These are phyloP conservation scores for Coemansia sp. DNA, from an alignment of 192 early-diverging fungal species.

Conservation along the genomic window DNA sequence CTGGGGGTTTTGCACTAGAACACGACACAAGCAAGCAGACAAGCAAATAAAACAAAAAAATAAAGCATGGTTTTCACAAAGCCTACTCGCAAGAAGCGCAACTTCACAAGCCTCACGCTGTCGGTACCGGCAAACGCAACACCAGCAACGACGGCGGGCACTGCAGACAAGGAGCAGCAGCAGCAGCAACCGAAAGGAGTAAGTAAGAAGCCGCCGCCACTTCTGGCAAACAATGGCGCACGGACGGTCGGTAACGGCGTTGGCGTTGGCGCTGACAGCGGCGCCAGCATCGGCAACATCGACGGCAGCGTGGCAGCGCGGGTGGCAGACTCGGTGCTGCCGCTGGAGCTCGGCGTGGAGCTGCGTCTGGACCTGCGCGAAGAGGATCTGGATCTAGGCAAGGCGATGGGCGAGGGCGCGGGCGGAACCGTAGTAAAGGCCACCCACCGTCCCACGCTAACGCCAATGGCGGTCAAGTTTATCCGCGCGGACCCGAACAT, in stretches of 20 bases:
- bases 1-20: too few species aligned
- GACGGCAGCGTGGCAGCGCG: constrained; percentile 10
- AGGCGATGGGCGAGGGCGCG: constrained; percentile 90
- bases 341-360: constrained; percentile 70
- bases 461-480: constrained; percentile 91
- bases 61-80: constrained; percentile 41
- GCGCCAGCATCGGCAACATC: not conserved
- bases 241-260: constrained; percentile 9
- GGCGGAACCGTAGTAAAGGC: constrained; percentile 90
- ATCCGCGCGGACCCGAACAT: constrained; percentile 66
- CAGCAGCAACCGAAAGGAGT: not conserved
- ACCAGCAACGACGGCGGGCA: constrained; percentile 14
- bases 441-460: constrained; percentile 81
- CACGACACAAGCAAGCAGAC: not conserved
- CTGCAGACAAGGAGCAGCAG: constrained; percentile 9
- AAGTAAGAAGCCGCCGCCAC: constrained; percentile 7
- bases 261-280: constrained; percentile 5
- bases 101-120: constrained; percentile 55
- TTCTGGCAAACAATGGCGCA: constrained; percentile 10
- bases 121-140: constrained; percentile 26
- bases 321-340: constrained; percentile 22
- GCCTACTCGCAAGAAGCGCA: constrained; percentile 55
- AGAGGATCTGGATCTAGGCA: constrained; percentile 77
- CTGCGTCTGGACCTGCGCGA: constrained; percentile 72
- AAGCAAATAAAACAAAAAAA: not conserved